A percentile compares a stretch with the other conserved stretches of the same genome.
phyloP scores from a whole-genome alignment of 148 eudicot genomes.

The Rhododendron henanense region DNA sequence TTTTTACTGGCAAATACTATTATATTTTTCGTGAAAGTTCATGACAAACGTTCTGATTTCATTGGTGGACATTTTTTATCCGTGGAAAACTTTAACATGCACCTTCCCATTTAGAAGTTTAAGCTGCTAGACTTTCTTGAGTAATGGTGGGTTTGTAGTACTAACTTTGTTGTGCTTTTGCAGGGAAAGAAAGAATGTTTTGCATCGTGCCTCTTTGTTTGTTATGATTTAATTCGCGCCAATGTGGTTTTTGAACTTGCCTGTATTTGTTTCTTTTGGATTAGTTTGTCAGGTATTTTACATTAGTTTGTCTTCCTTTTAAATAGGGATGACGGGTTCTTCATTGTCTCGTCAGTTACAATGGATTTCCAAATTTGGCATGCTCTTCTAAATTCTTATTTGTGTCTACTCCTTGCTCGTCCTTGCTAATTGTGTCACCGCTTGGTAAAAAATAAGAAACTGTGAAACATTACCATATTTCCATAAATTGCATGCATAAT shows the following conservation, averaged over 20 bases:
- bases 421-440: too few relatives aligned
- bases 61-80: not conserved
- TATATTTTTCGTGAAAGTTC: not conserved
- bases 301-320: too few relatives aligned
- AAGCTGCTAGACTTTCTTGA: not conserved
- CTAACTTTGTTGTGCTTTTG: constrained; percentile 21
- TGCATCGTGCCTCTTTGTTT: constrained; percentile 89
- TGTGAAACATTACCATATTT: too few relatives aligned
- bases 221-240: constrained; percentile 75
- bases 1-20: not conserved
- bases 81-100: not conserved
- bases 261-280: constrained; percentile 19
- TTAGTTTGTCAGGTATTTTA: too few relatives aligned
- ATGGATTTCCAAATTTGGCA: too few relatives aligned
- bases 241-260: constrained; percentile 93
- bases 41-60: not conserved
- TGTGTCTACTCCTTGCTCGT: too few relatives aligned
- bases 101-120: not conserved
- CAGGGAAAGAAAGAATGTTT: constrained; percentile 99
- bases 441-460: too few relatives aligned
- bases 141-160: not conserved
- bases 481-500: too few relatives aligned
- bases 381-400: too few relatives aligned
- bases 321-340: too few relatives aligned
- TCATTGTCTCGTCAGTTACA: too few relatives aligned